phyloP scores from a whole-genome alignment of 352 stramenopile genomes.

The Aphanomyces invadans region DNA sequence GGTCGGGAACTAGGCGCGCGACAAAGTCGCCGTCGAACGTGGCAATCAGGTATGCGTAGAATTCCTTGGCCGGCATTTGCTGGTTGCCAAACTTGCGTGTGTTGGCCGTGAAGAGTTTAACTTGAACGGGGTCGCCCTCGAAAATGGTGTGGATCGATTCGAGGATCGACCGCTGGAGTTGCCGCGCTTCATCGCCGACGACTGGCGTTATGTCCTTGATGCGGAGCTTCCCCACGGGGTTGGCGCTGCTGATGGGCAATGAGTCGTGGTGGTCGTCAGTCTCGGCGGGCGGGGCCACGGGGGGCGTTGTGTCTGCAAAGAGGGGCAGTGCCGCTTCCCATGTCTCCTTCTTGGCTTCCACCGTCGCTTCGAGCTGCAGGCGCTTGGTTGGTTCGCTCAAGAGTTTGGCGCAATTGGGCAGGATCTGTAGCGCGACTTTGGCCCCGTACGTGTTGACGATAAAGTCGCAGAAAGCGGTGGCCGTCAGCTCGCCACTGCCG shows the following conservation, averaged over 20 bases:
- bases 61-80: slow-evolving; percentile 78
- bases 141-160: slow-evolving; percentile 69
- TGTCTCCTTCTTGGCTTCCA: slow-evolving; percentile 25
- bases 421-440: slow-evolving; percentile 63
- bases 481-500: slow-evolving; percentile 9
- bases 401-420: slow-evolving; percentile 64
- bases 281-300: neutral
- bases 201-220: slow-evolving; percentile 78
- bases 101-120: slow-evolving; percentile 80
- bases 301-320: neutral
- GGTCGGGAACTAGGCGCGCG: slow-evolving; percentile 69
- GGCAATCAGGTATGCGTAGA: slow-evolving; percentile 85
- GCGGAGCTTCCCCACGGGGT: slow-evolving; percentile 32
- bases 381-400: slow-evolving; percentile 50
- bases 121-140: slow-evolving; percentile 65
- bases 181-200: slow-evolving; percentile 66
- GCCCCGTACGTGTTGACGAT: slow-evolving; percentile 31
- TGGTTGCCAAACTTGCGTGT: slow-evolving; percentile 79
- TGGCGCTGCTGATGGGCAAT: slow-evolving; percentile 32
- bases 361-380: slow-evolving; percentile 42
- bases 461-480: slow-evolving; percentile 7
- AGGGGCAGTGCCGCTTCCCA: slow-evolving; percentile 11
- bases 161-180: slow-evolving; percentile 79
- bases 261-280: neutral
- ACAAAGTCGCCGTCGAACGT: slow-evolving; percentile 86